Conservation (phyloP, 345 rosid genomes). For the Passiflora organensis region DNA sequence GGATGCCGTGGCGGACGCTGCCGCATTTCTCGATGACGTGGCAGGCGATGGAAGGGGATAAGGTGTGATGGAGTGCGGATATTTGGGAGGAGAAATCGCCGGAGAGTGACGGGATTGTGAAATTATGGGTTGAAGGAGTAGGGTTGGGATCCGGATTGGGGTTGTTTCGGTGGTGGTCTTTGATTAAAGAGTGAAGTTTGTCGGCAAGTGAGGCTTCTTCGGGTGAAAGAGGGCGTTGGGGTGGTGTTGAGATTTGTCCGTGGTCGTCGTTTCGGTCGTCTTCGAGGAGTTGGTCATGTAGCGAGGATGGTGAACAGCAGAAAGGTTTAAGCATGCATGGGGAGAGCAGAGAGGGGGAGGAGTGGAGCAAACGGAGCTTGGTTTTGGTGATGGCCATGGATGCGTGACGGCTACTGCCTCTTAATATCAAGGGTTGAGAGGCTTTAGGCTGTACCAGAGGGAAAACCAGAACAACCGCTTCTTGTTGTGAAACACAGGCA, state of each 20-base stretch:
- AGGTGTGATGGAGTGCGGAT: conserved; percentile 21
- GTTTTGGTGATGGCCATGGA: conserved; percentile 37
- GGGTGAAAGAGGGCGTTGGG: conserved; percentile 27
- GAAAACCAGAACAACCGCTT: too few species aligned
- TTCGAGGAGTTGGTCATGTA: conserved; percentile 10
- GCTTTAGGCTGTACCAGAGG: too few species aligned
- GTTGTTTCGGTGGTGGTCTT: conserved; percentile 75
- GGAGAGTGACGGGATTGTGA: conserved; percentile 60
- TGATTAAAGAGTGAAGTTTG: conserved; percentile 56
- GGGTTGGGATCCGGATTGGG: conserved; percentile 32
- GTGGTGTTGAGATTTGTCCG: conserved; percentile 2
- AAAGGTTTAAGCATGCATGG: conserved; percentile 18
- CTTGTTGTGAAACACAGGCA: too few species aligned
- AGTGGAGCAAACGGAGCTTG: conserved; percentile 16
- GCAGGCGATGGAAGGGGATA: conserved; percentile 48
- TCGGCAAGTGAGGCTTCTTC: conserved; percentile 50
- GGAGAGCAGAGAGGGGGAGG: conserved; percentile 17
- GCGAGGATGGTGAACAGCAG: conserved; percentile 15
- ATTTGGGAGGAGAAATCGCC: conserved; percentile 46
- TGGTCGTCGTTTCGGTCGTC: conserved; percentile 13
- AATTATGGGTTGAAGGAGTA: conserved; percentile 34
- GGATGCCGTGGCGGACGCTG: conserved; percentile 72
- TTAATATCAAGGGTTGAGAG: too few species aligned
- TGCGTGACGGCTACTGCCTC: too few species aligned
- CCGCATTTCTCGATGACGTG: conserved; percentile 62